These are phyloP conservation scores for Suillus subluteus DNA, from an alignment of 768 basidiomycete species.

Conservation along the genomic window DNA sequence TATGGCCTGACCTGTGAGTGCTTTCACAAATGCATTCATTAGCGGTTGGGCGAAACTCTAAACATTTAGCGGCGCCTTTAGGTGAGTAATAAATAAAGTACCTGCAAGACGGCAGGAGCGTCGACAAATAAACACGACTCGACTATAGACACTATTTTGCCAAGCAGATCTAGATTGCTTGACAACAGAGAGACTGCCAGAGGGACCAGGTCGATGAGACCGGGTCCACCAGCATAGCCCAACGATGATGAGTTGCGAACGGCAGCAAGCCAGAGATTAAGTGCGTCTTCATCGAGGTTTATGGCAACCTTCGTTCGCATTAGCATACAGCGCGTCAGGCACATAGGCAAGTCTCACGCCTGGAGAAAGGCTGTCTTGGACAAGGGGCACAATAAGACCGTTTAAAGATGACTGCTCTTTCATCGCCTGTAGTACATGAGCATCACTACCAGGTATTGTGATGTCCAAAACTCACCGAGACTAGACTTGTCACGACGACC, in stretches of 20 bases:
- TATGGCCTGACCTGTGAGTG: constrained; percentile 53
- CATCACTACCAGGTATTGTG: background rate
- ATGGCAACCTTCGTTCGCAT: constrained; percentile 51
- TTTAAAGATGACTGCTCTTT: constrained; percentile 63
- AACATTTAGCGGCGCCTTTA: constrained; percentile 4
- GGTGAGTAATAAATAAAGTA: constrained; percentile 32
- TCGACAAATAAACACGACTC: constrained; percentile 85
- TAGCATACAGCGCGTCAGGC: background rate
- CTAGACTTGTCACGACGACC: constrained; percentile 67
- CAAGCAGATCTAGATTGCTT: constrained; percentile 74
- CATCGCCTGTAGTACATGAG: constrained; percentile 54
- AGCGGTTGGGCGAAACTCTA: constrained; percentile 61
- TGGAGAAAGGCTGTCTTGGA: constrained; percentile 65
- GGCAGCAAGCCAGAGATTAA: constrained; percentile 74
- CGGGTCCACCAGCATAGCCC: constrained; percentile 49
- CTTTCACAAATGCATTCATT: constrained; percentile 57
- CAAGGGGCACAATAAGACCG: constrained; percentile 61
- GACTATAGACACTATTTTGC: constrained; percentile 64
- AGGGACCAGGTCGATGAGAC: constrained; percentile 69
- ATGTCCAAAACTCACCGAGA: constrained; percentile 54
- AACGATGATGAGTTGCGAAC: constrained; percentile 66
- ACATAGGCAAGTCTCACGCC: constrained; percentile 41
- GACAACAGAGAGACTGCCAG: constrained; percentile 60
- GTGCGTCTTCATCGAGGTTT: constrained; percentile 78
- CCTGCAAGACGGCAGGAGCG: constrained; percentile 62